These are phyloP conservation scores for Schizochytrium sp. DNA, from an alignment of 108 stramenopile species.

Conservation along the genomic window DNA sequence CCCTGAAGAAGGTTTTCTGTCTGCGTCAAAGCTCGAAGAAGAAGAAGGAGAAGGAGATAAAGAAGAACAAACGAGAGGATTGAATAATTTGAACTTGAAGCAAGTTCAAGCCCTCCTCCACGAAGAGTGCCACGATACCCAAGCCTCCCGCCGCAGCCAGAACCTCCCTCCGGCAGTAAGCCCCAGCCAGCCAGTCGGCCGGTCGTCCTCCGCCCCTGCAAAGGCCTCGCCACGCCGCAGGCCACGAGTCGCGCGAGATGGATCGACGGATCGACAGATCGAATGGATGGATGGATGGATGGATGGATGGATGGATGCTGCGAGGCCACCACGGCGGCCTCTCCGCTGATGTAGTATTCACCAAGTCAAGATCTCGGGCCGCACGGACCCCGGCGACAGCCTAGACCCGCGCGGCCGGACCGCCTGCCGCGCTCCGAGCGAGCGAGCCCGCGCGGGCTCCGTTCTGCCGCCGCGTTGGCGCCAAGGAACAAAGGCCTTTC, in stretches of 20 bases:
- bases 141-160: too few species aligned
- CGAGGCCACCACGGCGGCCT: background rate
- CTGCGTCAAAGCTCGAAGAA: background rate
- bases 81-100: background rate
- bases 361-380: background rate
- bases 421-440: background rate
- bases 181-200: too few species aligned
- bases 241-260: background rate
- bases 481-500: too few species aligned
- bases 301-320: background rate
- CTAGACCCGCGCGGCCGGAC: background rate
- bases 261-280: background rate
- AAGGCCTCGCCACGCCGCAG: background rate
- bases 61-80: background rate
- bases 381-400: background rate
- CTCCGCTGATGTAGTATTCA: background rate
- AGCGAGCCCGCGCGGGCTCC: background rate
- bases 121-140: too few species aligned
- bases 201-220: too few species aligned
- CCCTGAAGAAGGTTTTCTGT: too few species aligned
- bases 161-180: too few species aligned
- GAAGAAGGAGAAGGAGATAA: background rate
- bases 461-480: background rate
- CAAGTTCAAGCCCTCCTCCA: too few species aligned
- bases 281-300: constrained; percentile 6